These are phyloP conservation scores for Cytospora leucostoma DNA, from an alignment of 2,329 filamentous ascomycete species.

Conservation along the genomic window DNA sequence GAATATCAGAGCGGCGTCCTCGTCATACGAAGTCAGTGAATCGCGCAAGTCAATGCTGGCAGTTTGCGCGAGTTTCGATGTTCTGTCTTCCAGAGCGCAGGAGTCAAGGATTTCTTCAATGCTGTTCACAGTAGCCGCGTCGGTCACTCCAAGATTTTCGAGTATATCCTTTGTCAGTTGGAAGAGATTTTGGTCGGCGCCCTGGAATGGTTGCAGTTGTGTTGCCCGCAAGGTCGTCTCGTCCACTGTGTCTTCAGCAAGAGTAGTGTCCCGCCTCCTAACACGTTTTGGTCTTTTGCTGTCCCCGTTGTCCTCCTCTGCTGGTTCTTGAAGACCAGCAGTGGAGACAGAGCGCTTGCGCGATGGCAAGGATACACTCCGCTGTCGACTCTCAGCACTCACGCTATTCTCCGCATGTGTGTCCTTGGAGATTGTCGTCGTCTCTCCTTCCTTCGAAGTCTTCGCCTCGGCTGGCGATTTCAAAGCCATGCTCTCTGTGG, in stretches of 20 bases:
- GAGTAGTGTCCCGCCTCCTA: constrained; percentile 58
- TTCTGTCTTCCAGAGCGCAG: constrained; percentile 53
- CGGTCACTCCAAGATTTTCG: constrained; percentile 56
- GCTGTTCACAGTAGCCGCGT: constrained; percentile 47
- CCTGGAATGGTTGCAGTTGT: constrained; percentile 59
- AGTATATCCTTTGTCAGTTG: constrained; percentile 56
- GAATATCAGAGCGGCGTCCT: constrained; percentile 55
- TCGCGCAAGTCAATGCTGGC: constrained; percentile 53
- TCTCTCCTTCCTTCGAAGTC: constrained; percentile 11
- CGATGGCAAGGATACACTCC: constrained; percentile 44
- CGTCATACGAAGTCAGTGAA: constrained; percentile 52
- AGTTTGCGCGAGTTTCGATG: constrained; percentile 48
- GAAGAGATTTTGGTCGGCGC: constrained; percentile 58
- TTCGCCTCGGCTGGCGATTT: constrained; percentile 7
- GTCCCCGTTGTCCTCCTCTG: constrained; percentile 58
- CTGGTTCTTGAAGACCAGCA: constrained; percentile 58
- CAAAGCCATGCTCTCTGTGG: constrained; percentile 16
- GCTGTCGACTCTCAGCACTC: constrained; percentile 32
- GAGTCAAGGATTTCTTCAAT: constrained; percentile 55
- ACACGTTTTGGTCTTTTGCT: constrained; percentile 68
- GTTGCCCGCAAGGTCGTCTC: constrained; percentile 53
- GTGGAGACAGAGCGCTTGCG: constrained; percentile 65
- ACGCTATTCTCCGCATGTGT: constrained; percentile 12
- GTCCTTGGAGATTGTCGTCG: constrained; percentile 8
- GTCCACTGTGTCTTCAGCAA: constrained; percentile 54